phyloP scores from a whole-genome alignment of 352 stramenopile genomes.

The Globisporangium barbulae region DNA sequence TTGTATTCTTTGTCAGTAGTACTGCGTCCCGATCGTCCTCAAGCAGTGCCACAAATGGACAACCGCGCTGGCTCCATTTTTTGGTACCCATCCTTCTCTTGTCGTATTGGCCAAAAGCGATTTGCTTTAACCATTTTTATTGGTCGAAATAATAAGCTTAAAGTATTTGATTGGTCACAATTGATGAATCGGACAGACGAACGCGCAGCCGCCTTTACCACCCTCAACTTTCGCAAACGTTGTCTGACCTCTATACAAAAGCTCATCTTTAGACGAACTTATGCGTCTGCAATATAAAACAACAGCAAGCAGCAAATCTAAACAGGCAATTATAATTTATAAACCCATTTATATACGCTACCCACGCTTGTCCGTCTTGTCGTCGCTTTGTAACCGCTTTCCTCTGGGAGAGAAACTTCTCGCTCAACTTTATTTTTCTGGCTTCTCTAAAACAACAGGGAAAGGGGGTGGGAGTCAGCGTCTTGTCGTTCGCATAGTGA shows the following conservation, averaged over 20 bases:
- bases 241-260: background rate
- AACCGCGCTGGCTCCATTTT: background rate
- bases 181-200: background rate
- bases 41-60: background rate
- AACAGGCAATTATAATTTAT: too few species aligned
- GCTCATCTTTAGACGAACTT: background rate
- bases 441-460: background rate
- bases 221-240: background rate
- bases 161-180: background rate
- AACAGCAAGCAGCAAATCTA: background rate
- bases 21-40: background rate
- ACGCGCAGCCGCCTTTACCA: background rate
- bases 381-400: background rate
- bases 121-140: background rate
- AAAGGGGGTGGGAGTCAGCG: background rate
- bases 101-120: background rate
- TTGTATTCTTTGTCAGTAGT: background rate
- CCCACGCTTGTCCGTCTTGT: background rate
- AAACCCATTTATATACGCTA: background rate
- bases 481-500: background rate
- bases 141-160: background rate
- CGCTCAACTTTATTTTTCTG: background rate
- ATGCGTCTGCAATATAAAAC: background rate
- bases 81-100: background rate
- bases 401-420: background rate